These are phyloP conservation scores for Mariannaea sp. DNA, from an alignment of 2,329 filamentous ascomycete species.

Conservation along the genomic window DNA sequence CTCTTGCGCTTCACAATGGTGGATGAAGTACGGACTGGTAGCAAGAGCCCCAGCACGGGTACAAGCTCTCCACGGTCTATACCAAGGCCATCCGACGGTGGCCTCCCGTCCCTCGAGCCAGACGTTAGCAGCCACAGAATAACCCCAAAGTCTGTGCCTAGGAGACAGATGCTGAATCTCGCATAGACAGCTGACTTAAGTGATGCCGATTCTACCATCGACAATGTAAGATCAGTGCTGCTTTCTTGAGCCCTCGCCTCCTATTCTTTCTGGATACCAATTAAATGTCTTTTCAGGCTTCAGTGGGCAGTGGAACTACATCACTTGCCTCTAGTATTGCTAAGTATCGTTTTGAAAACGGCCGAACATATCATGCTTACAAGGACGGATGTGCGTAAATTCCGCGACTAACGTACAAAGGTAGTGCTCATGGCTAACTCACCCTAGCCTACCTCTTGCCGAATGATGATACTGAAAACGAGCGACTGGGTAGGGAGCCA, in stretches of 20 bases:
- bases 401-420: fast-evolving
- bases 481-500: background rate
- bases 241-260: background rate
- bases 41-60: background rate
- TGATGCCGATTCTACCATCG: constrained; percentile 5
- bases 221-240: background rate
- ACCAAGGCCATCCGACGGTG: background rate
- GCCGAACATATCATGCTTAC: constrained; percentile 12
- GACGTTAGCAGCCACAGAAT: background rate
- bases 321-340: constrained; percentile 9
- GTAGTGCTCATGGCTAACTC: background rate
- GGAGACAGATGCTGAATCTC: background rate
- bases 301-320: background rate
- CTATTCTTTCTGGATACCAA: background rate
- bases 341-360: constrained; percentile 9
- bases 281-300: background rate
- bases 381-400: constrained; percentile 10
- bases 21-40: background rate
- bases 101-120: constrained; percentile 2
- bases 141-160: background rate
- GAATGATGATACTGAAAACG: constrained; percentile 12
- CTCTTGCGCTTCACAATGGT: constrained; percentile 2
- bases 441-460: constrained; percentile 3
- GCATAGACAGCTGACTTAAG: background rate
- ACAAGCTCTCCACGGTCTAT: background rate